Evolutionary conservation across 1,284 basidiomycete genomes (phyloP).

Genomic region (Agroathelia rolfsii): DNA sequence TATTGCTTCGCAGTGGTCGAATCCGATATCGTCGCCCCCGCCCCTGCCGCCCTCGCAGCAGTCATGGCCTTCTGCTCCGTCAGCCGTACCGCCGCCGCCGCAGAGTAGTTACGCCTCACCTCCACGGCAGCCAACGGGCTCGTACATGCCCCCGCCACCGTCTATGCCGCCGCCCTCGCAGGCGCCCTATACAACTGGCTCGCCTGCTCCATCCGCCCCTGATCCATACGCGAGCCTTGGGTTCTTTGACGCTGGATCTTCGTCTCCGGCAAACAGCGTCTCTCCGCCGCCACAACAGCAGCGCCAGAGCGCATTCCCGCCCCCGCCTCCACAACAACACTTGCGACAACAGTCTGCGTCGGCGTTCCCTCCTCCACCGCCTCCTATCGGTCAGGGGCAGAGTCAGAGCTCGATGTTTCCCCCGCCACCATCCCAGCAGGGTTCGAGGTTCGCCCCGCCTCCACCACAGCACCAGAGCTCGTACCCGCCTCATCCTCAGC

Average conservation of each 20-base stretch:
- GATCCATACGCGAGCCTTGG: slow-evolving; percentile 48
- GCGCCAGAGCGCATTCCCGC: slow-evolving; percentile 18
- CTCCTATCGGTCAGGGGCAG: slow-evolving; percentile 19
- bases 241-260: slow-evolving; percentile 27
- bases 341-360: slow-evolving; percentile 16
- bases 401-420: slow-evolving; percentile 5
- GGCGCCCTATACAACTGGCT: slow-evolving; percentile 19
- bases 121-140: slow-evolving; percentile 10
- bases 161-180: slow-evolving; percentile 28
- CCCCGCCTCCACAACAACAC: slow-evolving; percentile 12
- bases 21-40: slow-evolving; percentile 12
- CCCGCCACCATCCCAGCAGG: background rate
- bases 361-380: slow-evolving; percentile 25
- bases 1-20: slow-evolving; percentile 14
- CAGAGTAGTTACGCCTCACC: no score
- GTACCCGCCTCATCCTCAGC: no score
- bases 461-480: slow-evolving; percentile 9
- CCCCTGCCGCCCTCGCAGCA: slow-evolving; percentile 17
- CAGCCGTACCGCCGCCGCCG: no score
- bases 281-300: slow-evolving; percentile 22
- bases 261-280: slow-evolving; percentile 10
- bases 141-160: slow-evolving; percentile 21
- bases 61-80: slow-evolving; percentile 17
- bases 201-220: slow-evolving; percentile 18
- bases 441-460: slow-evolving; percentile 5